phyloP scores from a whole-genome alignment of 495 filamentous ascomycete species.

The Hypoxylon subgilvum region DNA sequence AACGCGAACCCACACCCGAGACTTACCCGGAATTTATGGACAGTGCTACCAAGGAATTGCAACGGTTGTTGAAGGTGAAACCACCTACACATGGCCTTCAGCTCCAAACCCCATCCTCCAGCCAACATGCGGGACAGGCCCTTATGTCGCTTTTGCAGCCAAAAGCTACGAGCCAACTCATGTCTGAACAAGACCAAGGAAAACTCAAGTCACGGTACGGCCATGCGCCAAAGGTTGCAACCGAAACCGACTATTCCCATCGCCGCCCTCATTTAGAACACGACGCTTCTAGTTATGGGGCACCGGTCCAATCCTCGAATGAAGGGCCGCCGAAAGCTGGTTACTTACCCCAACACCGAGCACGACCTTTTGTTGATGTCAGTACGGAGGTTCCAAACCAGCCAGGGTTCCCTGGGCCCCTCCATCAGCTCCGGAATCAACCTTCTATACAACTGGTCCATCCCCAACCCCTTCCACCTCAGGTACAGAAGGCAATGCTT shows the following conservation, averaged over 20 bases:
- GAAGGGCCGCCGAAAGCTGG: slow-evolving; percentile 32
- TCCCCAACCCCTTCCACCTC: slow-evolving; percentile 61
- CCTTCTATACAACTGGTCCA: slow-evolving; percentile 57
- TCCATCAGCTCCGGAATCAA: slow-evolving; percentile 26
- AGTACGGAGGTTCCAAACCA: slow-evolving; percentile 18
- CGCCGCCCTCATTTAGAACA: slow-evolving; percentile 14
- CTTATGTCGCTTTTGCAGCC: slow-evolving; percentile 64
- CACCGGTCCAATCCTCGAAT: slow-evolving; percentile 54
- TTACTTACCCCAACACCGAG: slow-evolving; percentile 32
- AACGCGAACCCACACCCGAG: neutral
- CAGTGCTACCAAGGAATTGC: slow-evolving; percentile 68
- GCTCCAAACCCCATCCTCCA: slow-evolving; percentile 24
- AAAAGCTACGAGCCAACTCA: slow-evolving; percentile 31
- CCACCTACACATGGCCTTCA: slow-evolving; percentile 54
- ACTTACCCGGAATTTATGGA: slow-evolving; percentile 41
- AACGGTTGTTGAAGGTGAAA: slow-evolving; percentile 68
- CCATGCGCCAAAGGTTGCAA: slow-evolving; percentile 46
- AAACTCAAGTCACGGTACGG: slow-evolving; percentile 50
- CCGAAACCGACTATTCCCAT: too few relatives aligned
- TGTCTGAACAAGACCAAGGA: slow-evolving; percentile 13
- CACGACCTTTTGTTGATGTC: slow-evolving; percentile 37
- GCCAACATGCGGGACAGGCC: slow-evolving; percentile 49
- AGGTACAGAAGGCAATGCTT: slow-evolving; percentile 54
- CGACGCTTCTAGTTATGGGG: slow-evolving; percentile 47
- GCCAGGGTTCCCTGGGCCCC: slow-evolving; percentile 11